Conservation (phyloP, 225 moss, liverwort and hornwort genomes). For the Lunularia cruciata region DNA sequence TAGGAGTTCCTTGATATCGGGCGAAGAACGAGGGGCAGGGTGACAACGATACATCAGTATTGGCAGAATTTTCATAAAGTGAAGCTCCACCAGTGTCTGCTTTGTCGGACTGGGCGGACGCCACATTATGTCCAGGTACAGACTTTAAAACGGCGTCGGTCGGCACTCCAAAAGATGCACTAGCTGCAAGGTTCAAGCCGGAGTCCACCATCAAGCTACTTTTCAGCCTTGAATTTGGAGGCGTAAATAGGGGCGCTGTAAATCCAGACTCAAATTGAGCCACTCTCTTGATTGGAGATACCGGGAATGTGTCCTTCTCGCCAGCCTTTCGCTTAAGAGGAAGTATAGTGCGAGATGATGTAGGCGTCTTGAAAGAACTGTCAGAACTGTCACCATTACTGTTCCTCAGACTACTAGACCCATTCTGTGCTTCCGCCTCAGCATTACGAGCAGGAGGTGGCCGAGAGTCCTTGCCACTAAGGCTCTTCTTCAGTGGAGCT, state of each 20-base stretch:
- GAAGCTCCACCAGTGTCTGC: conserved; percentile 44
- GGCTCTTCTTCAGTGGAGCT: conserved; percentile 62
- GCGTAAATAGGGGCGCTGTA: conserved; percentile 78
- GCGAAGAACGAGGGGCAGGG: conserved; percentile 68
- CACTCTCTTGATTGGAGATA: conserved; percentile 85
- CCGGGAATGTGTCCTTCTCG: conserved; percentile 66
- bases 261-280: conserved; percentile 64
- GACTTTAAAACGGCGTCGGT: conserved; percentile 53
- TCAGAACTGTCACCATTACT: conserved; percentile 51
- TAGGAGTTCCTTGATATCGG: conserved; percentile 68
- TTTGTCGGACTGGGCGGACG: conserved; percentile 55
- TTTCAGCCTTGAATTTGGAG: conserved; percentile 65
- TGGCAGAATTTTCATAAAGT: conserved; percentile 51
- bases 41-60: conserved; percentile 66
- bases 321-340: conserved; percentile 82
- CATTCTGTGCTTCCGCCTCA: conserved; percentile 54
- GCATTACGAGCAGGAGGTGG: conserved; percentile 26
- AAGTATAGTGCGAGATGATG: conserved; percentile 49
- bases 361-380: conserved; percentile 55
- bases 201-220: conserved; percentile 59
- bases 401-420: conserved; percentile 29
- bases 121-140: conserved; percentile 39
- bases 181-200: conserved; percentile 34
- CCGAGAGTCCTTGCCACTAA: conserved; percentile 64
- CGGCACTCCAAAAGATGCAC: conserved; percentile 29